Percentiles rank a stretch among this genome's conserved stretches.
These are phyloP conservation scores for Tothia fuscella DNA, from an alignment of 2,329 filamentous ascomycete genomes.

Conservation along the genomic window DNA sequence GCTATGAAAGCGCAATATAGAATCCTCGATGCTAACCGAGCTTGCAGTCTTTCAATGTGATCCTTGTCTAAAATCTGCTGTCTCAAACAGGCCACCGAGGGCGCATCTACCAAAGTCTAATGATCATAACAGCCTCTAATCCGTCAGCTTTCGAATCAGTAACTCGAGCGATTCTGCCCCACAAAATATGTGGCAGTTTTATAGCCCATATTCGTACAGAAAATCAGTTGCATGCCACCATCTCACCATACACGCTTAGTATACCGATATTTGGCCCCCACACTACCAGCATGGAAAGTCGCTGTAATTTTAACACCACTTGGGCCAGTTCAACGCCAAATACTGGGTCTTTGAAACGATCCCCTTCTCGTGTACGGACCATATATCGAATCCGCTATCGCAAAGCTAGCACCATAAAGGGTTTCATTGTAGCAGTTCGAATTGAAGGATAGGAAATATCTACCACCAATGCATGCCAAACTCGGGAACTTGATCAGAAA, in stretches of 20 bases:
- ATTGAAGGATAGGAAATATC: slow-evolving; percentile 52
- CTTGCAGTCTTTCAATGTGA: not conserved
- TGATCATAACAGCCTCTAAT: not conserved
- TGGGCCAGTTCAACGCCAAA: slow-evolving; percentile 10
- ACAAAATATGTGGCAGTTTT: not conserved
- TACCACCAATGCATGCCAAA: slow-evolving; percentile 34
- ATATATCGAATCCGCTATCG: slow-evolving; percentile 28
- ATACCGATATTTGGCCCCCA: slow-evolving; percentile 6
- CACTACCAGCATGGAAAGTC: slow-evolving; percentile 8
- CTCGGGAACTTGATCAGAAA: too few species aligned
- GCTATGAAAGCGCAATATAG: too few species aligned
- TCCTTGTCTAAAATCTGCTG: not conserved
- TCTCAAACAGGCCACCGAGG: not conserved
- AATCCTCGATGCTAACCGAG: not conserved
- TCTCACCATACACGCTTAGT: not conserved
- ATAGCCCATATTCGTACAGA: not conserved
- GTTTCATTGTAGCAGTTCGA: slow-evolving; percentile 45
- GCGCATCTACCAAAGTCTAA: not conserved
- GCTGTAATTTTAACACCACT: slow-evolving; percentile 11
- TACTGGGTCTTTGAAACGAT: slow-evolving; percentile 10
- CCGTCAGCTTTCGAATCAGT: not conserved
- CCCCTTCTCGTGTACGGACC: slow-evolving; percentile 15
- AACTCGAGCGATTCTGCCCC: not conserved
- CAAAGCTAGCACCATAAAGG: slow-evolving; percentile 49
- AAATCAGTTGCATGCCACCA: not conserved